Percentiles rank a stretch among this genome's conserved stretches.
These are phyloP conservation scores for Stemphylium beticola DNA, from an alignment of 2,329 filamentous ascomycete genomes.

Conservation along the genomic window DNA sequence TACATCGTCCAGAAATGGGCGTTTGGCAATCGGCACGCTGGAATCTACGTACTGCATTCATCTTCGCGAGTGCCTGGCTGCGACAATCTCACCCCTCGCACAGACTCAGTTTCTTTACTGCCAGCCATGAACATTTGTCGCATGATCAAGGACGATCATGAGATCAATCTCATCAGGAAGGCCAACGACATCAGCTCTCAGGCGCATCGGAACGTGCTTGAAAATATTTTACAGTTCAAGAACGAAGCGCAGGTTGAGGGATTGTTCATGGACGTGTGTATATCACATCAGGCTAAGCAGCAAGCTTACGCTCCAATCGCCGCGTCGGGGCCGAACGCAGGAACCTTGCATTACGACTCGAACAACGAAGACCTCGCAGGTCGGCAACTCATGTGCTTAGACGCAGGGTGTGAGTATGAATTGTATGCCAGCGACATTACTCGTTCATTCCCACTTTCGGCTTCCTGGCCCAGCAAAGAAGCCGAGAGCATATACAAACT, in stretches of 20 bases:
- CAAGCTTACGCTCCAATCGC: conserved; percentile 92
- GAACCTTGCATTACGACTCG: conserved; percentile 82
- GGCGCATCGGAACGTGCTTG: conserved; percentile 76
- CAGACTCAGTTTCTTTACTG: conserved; percentile 58
- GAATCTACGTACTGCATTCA: conserved; percentile 46
- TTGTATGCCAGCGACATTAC: conserved; percentile 92
- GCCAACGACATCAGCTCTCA: conserved; percentile 81
- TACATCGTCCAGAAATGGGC: conserved; percentile 42
- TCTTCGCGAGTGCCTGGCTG: conserved; percentile 25
- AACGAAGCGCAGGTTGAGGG: conserved; percentile 88
- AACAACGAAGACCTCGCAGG: conserved; percentile 77
- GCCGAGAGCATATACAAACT: conserved; percentile 76
- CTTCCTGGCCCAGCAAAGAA: conserved; percentile 70
- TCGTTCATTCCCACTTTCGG: conserved; percentile 79
- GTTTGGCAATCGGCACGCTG: conserved; percentile 24
- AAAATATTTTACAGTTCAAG: conserved; percentile 64
- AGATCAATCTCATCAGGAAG: conserved; percentile 78
- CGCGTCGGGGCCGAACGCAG: conserved; percentile 80
- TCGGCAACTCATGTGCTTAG: conserved; percentile 78
- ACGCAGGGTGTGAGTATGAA: conserved; percentile 84
- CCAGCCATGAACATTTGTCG: conserved; percentile 79
- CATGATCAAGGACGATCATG: conserved; percentile 82
- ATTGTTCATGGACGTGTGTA: conserved; percentile 74
- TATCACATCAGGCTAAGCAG: conserved; percentile 72
- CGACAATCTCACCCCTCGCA: conserved; percentile 12